Evolutionary conservation across 441 rosid genomes (phyloP).

Genomic region (Populus tomentosa): DNA sequence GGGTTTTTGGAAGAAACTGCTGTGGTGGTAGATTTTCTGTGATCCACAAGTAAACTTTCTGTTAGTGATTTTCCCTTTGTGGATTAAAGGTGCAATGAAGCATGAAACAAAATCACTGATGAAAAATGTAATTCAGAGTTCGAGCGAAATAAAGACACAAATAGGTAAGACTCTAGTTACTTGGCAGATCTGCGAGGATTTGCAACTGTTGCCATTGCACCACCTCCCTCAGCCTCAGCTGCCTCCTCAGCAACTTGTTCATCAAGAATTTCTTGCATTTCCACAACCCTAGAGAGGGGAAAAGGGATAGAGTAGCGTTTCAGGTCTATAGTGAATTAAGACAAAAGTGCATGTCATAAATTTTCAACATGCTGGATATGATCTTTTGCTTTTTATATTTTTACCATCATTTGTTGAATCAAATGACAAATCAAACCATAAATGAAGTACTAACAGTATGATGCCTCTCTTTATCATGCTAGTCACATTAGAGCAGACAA

Average conservation of each 20-base stretch:
- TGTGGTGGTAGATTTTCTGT: constrained; percentile 64
- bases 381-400: background rate
- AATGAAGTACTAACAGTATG: background rate
- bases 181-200: constrained; percentile 91
- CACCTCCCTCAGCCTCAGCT: constrained; percentile 99
- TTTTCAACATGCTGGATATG: background rate
- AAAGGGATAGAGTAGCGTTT: background rate
- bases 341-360: background rate
- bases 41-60: constrained; percentile 20
- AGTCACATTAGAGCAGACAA: background rate
- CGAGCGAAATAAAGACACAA: background rate
- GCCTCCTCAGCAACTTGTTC: constrained; percentile 99
- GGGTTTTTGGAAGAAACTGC: constrained; percentile 57
- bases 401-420: background rate
- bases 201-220: constrained; percentile 84
- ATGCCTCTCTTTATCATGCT: background rate
- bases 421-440: background rate
- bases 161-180: constrained; percentile 34
- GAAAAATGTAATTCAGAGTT: background rate
- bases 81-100: constrained; percentile 10
- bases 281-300: constrained; percentile 70
- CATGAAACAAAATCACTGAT: background rate
- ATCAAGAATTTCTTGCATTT: constrained; percentile 99
- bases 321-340: background rate
- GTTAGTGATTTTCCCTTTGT: background rate